Percentiles rank a stretch among this genome's conserved stretches.
These are phyloP conservation scores for Vigna unguiculata DNA, from an alignment of 306 rosid genomes.

Conservation along the genomic window DNA sequence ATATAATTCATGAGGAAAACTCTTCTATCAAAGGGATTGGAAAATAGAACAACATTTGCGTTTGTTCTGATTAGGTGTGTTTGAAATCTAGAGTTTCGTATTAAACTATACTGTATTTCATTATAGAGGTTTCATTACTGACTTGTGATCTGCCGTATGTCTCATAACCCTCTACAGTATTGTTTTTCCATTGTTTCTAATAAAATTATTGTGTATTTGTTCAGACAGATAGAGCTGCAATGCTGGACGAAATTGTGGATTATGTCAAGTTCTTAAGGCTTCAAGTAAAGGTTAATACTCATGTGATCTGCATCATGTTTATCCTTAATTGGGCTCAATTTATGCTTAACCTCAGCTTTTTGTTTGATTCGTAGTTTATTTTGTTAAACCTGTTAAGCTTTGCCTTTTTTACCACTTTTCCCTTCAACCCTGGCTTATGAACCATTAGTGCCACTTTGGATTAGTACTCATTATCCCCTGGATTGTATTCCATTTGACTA, in stretches of 20 bases:
- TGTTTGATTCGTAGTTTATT: slow-evolving; percentile 25
- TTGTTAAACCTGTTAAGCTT: slow-evolving; percentile 19
- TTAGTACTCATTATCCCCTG: slow-evolving; percentile 32
- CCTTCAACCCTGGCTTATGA: slow-evolving; percentile 16
- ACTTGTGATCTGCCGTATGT: slow-evolving; percentile 30
- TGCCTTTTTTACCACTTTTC: slow-evolving; percentile 22
- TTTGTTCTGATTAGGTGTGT: slow-evolving; percentile 10
- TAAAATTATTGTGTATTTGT: slow-evolving; percentile 27
- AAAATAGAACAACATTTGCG: background rate
- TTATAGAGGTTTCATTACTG: slow-evolving; percentile 18
- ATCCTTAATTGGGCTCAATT: background rate
- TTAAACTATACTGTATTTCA: slow-evolving; percentile 16
- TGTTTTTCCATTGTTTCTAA: slow-evolving; percentile 39
- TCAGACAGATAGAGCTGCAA: slow-evolving; percentile 98
- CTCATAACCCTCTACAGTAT: slow-evolving; percentile 8
- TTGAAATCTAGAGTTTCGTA: background rate
- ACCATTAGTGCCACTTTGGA: slow-evolving; percentile 34
- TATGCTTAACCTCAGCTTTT: slow-evolving; percentile 3
- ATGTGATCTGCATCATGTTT: slow-evolving; percentile 30
- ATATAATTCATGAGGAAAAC: slow-evolving; percentile 31
- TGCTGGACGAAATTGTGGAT: slow-evolving; percentile 98
- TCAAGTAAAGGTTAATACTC: slow-evolving; percentile 83
- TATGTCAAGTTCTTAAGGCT: slow-evolving; percentile 97
- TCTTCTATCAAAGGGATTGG: slow-evolving; percentile 16
- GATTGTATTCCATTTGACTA: slow-evolving; percentile 21